A percentile compares a stretch with the other conserved stretches of the same genome.
Conservation (phyloP, 2,329 filamentous ascomycete species). For the Cordyceps cateniannulata region DNA sequence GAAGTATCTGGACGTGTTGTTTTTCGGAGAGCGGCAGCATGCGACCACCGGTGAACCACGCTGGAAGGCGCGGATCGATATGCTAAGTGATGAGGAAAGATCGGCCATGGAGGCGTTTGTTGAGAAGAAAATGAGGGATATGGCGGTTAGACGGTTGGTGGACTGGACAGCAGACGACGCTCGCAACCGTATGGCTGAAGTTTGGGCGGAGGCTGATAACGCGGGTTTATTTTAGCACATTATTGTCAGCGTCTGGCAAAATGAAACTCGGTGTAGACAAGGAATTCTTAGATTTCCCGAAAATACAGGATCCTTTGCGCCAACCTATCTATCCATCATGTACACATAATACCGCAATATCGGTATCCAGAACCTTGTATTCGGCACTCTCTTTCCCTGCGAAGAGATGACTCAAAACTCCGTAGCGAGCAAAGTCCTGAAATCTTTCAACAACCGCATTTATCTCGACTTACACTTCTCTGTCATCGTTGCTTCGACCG, state of each 20-base stretch:
- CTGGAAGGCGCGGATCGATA: slow-evolving; percentile 23
- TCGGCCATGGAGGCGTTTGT: slow-evolving; percentile 25
- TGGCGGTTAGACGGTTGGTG: neutral
- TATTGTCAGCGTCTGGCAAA: neutral
- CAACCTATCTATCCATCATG: too few species aligned
- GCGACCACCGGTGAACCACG: slow-evolving; percentile 15
- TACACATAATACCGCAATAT: too few species aligned
- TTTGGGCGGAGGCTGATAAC: neutral
- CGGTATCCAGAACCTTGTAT: too few species aligned
- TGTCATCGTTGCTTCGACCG: too few species aligned
- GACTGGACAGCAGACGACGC: neutral
- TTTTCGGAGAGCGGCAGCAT: slow-evolving; percentile 22
- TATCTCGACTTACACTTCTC: too few species aligned
- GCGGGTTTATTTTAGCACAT: neutral
- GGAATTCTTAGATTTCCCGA: too few species aligned
- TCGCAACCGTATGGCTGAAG: neutral
- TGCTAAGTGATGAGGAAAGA: slow-evolving; percentile 22
- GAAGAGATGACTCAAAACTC: too few species aligned
- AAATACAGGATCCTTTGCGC: too few species aligned
- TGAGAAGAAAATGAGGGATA: slow-evolving; percentile 22
- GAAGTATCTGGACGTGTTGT: slow-evolving; percentile 26
- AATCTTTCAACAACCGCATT: too few species aligned
- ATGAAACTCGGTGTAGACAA: neutral
- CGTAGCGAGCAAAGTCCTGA: too few species aligned
- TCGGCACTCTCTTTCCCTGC: too few species aligned